Conservation (phyloP, 2,329 filamentous ascomycete species). For the Chalaropsis thielavioides region DNA sequence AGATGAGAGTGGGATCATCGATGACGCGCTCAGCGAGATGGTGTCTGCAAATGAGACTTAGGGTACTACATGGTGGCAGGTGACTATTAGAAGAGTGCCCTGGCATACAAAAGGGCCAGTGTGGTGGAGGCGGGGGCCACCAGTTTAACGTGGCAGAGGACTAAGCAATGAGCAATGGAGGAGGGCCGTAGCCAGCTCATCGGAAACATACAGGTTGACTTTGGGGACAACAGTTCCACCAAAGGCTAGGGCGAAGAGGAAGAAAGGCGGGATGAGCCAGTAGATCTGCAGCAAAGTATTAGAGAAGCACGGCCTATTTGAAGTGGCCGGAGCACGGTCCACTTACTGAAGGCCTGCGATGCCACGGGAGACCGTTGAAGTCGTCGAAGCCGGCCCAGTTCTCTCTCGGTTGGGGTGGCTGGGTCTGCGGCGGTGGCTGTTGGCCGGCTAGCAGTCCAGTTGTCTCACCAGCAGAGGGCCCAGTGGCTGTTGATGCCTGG, state of each 20-base stretch:
- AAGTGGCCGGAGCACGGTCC: neutral
- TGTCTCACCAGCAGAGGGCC: neutral
- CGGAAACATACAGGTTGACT: constrained; percentile 51
- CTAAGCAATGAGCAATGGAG: too few relatives aligned
- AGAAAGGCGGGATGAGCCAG: constrained; percentile 71
- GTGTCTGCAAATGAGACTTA: constrained; percentile 59
- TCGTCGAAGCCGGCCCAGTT: constrained; percentile 40
- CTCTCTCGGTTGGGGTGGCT: constrained; percentile 16
- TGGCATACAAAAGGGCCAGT: neutral
- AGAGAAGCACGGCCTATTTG: neutral
- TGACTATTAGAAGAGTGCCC: neutral
- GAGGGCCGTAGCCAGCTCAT: neutral
- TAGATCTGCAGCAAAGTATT: constrained; percentile 41
- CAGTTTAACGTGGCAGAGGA: too few relatives aligned
- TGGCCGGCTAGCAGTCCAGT: neutral
- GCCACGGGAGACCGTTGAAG: constrained; percentile 47
- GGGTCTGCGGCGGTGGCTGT: neutral
- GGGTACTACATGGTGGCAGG: constrained; percentile 2
- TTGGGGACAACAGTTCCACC: constrained; percentile 76
- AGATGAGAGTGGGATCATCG: constrained; percentile 42
- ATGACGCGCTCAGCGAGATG: constrained; percentile 46
- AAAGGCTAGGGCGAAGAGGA: constrained; percentile 71
- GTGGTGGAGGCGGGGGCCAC: too few relatives aligned
- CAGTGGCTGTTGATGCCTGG: neutral
- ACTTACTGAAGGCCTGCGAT: constrained; percentile 46